Conservation (phyloP, 2,329 filamentous ascomycete genomes). For the Madurella fahalii region DNA sequence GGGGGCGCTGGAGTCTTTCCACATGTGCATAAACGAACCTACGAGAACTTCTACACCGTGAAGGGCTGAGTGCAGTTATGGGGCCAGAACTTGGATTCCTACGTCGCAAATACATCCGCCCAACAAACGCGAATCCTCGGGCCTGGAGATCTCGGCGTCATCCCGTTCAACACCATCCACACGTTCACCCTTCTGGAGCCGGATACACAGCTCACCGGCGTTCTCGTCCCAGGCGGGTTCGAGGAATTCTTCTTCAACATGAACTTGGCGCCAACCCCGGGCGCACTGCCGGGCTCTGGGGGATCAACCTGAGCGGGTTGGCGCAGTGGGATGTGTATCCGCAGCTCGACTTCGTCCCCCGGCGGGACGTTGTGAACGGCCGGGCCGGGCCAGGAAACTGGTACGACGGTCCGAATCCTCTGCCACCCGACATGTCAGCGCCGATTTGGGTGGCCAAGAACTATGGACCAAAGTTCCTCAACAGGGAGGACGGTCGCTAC, state of each 20-base stretch:
- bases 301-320: conserved; percentile 33
- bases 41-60: conserved; percentile 45
- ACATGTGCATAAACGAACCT: conserved; percentile 39
- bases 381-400: conserved; percentile 35
- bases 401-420: conserved; percentile 36
- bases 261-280: conserved; percentile 16
- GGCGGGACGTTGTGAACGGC: conserved; percentile 40
- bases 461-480: conserved; percentile 44
- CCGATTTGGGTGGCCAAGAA: conserved; percentile 44
- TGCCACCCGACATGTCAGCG: conserved; percentile 30
- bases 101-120: conserved; percentile 25
- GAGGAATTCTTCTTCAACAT: conserved; percentile 40
- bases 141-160: conserved; percentile 43
- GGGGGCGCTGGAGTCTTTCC: conserved; percentile 36
- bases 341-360: conserved; percentile 37
- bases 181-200: conserved; percentile 46
- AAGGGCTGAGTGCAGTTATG: conserved; percentile 45
- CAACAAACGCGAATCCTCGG: conserved; percentile 38
- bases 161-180: conserved; percentile 43
- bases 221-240: conserved; percentile 45
- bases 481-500: conserved; percentile 34
- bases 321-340: conserved; percentile 41
- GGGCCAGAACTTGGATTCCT: conserved; percentile 23
- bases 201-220: conserved; percentile 43
- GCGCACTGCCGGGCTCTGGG: background rate